Evolutionary conservation across 495 filamentous ascomycete species (phyloP).

Genomic region (Daldinia bambusicola): DNA sequence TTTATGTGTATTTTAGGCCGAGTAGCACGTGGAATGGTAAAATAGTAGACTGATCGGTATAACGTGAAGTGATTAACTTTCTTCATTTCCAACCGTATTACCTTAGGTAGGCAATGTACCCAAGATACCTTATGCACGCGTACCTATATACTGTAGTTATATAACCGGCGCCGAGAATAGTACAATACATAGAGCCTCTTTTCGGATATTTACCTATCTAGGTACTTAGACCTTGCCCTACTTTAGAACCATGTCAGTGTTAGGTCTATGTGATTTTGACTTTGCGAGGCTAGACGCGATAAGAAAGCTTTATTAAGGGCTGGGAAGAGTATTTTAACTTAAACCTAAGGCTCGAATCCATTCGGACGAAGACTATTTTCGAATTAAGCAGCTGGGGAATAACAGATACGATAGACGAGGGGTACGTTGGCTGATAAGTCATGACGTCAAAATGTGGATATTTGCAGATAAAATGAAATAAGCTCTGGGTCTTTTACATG

Average conservation of each 20-base stretch:
- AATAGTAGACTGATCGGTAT: no score
- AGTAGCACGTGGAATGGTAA: constrained; percentile 28
- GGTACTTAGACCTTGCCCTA: not conserved
- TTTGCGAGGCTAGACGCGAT: not conserved
- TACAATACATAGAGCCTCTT: constrained; percentile 10
- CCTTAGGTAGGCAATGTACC: no score
- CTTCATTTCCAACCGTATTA: no score
- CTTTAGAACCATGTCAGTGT: not conserved
- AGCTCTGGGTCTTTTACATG: constrained; percentile 28
- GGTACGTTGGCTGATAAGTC: constrained; percentile 18
- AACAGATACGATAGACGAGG: constrained; percentile 20
- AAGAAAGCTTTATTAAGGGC: not conserved
- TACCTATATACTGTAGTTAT: constrained; percentile 24
- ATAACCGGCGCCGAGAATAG: constrained; percentile 27
- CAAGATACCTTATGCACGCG: no score
- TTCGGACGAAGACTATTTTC: constrained; percentile 1
- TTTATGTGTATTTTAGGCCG: constrained; percentile 24
- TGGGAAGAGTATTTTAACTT: no score
- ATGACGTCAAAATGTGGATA: constrained; percentile 42
- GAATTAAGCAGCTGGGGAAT: not conserved
- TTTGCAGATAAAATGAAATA: constrained; percentile 34
- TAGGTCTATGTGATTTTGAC: not conserved
- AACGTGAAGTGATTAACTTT: no score
- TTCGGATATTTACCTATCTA: not conserved
- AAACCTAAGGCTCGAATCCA: not conserved